Evolutionary conservation across 2,329 filamentous ascomycete genomes (phyloP).

Genomic region (Colletotrichum gigasporum): DNA sequence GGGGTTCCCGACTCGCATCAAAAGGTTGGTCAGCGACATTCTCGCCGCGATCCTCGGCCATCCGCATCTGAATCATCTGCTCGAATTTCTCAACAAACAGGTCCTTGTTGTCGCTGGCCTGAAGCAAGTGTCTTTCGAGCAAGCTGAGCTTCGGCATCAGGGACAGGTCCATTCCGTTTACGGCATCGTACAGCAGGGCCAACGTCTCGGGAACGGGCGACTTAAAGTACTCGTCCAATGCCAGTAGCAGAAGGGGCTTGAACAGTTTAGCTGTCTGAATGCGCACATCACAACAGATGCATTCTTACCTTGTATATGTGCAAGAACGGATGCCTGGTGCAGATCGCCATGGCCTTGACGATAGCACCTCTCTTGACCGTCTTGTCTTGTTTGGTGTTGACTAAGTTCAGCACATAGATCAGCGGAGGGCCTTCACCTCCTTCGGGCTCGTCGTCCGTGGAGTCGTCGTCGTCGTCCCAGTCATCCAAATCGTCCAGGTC

Average conservation of each 20-base stretch:
- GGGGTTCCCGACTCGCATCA: conserved; percentile 59
- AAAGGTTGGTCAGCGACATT: conserved; percentile 51
- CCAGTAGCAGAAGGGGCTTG: conserved; percentile 86
- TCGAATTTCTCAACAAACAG: conserved; percentile 98
- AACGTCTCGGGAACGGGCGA: conserved; percentile 88
- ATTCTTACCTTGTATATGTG: conserved; percentile 92
- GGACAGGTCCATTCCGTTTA: conserved; percentile 97
- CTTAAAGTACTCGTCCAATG: conserved; percentile 97
- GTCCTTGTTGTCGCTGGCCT: conserved; percentile 92
- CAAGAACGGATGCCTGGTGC: conserved; percentile 94
- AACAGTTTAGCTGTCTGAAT: neutral
- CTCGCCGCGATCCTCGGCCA: conserved; percentile 69
- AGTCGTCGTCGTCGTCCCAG: conserved; percentile 63
- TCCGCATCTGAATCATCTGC: conserved; percentile 86
- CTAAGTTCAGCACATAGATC: conserved; percentile 96
- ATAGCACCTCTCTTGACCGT: conserved; percentile 91
- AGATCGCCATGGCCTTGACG: conserved; percentile 99
- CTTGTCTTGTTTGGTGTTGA: conserved; percentile 98
- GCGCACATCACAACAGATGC: neutral
- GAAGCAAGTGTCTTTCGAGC: conserved; percentile 85
- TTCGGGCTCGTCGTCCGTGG: conserved; percentile 71
- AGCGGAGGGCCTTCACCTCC: conserved; percentile 86
- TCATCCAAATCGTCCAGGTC: conserved; percentile 54
- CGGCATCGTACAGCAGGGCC: conserved; percentile 86
- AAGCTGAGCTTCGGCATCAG: conserved; percentile 87